A percentile compares a stretch with the other conserved stretches of the same genome.
These are phyloP conservation scores for Poa annua DNA, from an alignment of 176 grass and related monocot species.

Conservation along the genomic window DNA sequence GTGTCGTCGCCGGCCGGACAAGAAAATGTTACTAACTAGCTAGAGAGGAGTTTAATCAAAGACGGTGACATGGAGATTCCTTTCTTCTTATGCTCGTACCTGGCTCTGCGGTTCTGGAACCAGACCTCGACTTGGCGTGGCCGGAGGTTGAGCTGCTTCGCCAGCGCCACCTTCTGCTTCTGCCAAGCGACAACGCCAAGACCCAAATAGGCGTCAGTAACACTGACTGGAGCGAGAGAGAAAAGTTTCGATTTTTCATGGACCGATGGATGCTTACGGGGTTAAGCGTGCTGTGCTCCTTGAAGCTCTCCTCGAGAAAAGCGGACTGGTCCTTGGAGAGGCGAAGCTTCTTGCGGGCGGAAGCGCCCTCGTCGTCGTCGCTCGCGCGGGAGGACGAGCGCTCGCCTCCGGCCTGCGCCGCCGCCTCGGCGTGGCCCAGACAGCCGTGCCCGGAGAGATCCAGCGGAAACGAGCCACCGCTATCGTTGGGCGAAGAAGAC, in stretches of 20 bases:
- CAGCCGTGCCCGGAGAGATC: constrained; percentile 40
- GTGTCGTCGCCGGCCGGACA: neutral
- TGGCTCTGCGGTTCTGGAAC: constrained; percentile 65
- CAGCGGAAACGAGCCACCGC: constrained; percentile 56
- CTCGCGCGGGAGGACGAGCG: constrained; percentile 55
- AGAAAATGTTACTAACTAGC: neutral
- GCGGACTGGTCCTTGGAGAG: constrained; percentile 82
- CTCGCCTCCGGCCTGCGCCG: constrained; percentile 33
- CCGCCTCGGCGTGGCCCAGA: neutral
- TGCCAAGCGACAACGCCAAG: neutral
- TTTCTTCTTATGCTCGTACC: constrained; percentile 4
- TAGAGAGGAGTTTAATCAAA: neutral
- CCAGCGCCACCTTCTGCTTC: constrained; percentile 49
- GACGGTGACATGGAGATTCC: neutral
- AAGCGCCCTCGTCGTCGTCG: constrained; percentile 69
- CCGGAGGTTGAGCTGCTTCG: constrained; percentile 45
- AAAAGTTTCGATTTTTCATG: neutral
- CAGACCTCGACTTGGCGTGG: constrained; percentile 63
- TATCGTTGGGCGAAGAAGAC: constrained; percentile 76
- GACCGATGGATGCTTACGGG: neutral
- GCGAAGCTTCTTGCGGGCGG: constrained; percentile 72
- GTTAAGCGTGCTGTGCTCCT: constrained; percentile 68
- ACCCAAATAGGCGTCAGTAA: neutral
- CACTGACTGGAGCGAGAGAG: neutral
- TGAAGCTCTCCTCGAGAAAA: constrained; percentile 83